Base-by-base conservation (phyloP, 805 yeast species). In the Sungouiella blattae region DNA sequence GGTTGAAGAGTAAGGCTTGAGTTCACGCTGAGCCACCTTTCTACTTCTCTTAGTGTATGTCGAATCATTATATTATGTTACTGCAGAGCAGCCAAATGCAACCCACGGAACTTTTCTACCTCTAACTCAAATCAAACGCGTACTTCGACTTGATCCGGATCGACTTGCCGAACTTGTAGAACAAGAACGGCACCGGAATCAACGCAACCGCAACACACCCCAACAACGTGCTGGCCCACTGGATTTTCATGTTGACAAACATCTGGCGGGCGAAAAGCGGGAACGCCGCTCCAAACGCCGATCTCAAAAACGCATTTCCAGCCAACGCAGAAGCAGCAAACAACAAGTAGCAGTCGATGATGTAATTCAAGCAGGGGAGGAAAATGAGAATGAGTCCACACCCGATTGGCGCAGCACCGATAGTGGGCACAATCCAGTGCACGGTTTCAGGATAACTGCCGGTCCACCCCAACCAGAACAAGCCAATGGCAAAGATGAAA, bases 171-270 rank as follows among this genome's bases (percentile, higher is more conserved):
- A 60, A 85, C 36, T 58, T 69, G 58, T 68, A 66, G 53, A 85
- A 83, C 32, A 80, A 52, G 37, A 84, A 52, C 8, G 95, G 94
- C 35, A 84, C 85, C 0, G 87, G 83, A 18, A 75, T 58, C 62
- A 86, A 52, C 2, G 62, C 67, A 2, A 67, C 60, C 0, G 81
- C 78, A 35, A 85, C 65, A 35, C 79, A 66, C 11, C 88, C 88
- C 26, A 86, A 53, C 17, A 85, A 54, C 18, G 85, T 64, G 39
- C 89, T 88, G 1, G 93, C 91, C 89, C 91, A 85, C 47, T 83
- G 78, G 21, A 71, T 71, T 24, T 86, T 84, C 75, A 85, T 71
- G 39, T 68, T 69, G 18, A 65, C 57, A 59, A 84, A 83, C 89
- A 86, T 80, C 45, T 73, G 79, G 3, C 71, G 62, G 1, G 87